Evolutionary conservation across 768 basidiomycete genomes (phyloP).

Genomic region (Fomitopsis serialis): DNA sequence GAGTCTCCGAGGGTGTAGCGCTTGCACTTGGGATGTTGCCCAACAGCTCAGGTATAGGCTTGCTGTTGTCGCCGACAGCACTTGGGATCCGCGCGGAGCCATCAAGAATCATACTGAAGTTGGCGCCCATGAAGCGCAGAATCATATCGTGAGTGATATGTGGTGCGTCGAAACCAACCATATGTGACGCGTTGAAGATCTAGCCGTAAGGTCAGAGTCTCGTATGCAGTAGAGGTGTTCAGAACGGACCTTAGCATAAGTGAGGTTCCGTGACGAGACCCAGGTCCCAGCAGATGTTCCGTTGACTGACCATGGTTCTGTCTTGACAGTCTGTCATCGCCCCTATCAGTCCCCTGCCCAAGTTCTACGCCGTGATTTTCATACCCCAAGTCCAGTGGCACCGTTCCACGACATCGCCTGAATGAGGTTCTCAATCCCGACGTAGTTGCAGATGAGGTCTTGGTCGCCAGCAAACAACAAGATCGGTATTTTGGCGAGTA

Average conservation of each 20-base stretch:
- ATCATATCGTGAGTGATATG: slow-evolving; percentile 96
- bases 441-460: slow-evolving; percentile 94
- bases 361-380: slow-evolving; percentile 21
- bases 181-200: slow-evolving; percentile 94
- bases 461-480: slow-evolving; percentile 93
- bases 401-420: slow-evolving; percentile 84
- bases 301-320: slow-evolving; percentile 72
- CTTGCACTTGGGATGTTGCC: slow-evolving; percentile 31
- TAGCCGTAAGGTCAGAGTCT: slow-evolving; percentile 21
- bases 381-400: slow-evolving; percentile 74
- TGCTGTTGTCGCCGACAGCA: slow-evolving; percentile 66
- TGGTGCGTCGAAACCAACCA: slow-evolving; percentile 88
- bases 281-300: slow-evolving; percentile 82
- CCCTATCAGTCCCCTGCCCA: background rate
- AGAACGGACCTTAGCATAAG: slow-evolving; percentile 75
- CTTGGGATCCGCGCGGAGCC: slow-evolving; percentile 80
- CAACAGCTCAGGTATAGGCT: slow-evolving; percentile 55
- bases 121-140: slow-evolving; percentile 91
- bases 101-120: slow-evolving; percentile 77
- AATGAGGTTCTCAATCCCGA: slow-evolving; percentile 85
- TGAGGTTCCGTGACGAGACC: slow-evolving; percentile 84
- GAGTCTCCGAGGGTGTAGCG: slow-evolving; percentile 47
- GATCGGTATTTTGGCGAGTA: slow-evolving; percentile 79
- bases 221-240: background rate
- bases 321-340: slow-evolving; percentile 50